Base-by-base conservation (phyloP, 495 filamentous ascomycete species). In the Podospora tetraspora region DNA sequence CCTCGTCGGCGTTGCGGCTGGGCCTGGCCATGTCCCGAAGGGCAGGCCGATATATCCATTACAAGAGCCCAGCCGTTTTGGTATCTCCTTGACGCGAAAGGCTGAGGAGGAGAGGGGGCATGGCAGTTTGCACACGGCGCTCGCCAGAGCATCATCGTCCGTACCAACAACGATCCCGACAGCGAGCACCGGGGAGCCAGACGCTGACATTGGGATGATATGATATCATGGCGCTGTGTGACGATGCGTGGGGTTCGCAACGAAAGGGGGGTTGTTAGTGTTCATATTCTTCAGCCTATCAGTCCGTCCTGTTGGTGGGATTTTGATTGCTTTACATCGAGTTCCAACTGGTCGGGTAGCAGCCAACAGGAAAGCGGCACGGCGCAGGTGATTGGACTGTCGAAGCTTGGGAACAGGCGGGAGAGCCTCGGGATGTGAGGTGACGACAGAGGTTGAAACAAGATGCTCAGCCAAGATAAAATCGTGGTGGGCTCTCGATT, bases 311-410 rank as follows among this genome's bases (percentile, higher is more conserved):
- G 43, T 52, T 52, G 43, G 43, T n/a, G 12, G 32, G 32, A 32
- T 12, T 34, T 52, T 52, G 43, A 19, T 52, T 61, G 62, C 62
- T 66, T 68, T 68, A 66, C 37, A 66, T 62, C 63, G 30, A 64
- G 62, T 68, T 66, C 62, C 69, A 66, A 64, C 32, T 63, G 57
- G 32, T 59, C 37, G 63, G 59, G 52, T 66, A 59, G 68, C 70
- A 70, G 68, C 64, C 68, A 65, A 66, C 43, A 52, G 43, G 43
- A 52, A 52, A 19, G 43, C 19, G 43, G 43, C 43, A 52, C 4
- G 34, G 34, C 34, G 34, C 34, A 2, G 43, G 6, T 52, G 43
- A 52, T 52, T 52, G 43, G 43, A n/a, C 16, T 43, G 43, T n/a
- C 43, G 43, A 52, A 19, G 7, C 43, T n/a, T 43, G 6, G 16